These are phyloP conservation scores for Nowakowskiella sp. DNA, from an alignment of 192 early-diverging fungal species.

Conservation along the genomic window DNA sequence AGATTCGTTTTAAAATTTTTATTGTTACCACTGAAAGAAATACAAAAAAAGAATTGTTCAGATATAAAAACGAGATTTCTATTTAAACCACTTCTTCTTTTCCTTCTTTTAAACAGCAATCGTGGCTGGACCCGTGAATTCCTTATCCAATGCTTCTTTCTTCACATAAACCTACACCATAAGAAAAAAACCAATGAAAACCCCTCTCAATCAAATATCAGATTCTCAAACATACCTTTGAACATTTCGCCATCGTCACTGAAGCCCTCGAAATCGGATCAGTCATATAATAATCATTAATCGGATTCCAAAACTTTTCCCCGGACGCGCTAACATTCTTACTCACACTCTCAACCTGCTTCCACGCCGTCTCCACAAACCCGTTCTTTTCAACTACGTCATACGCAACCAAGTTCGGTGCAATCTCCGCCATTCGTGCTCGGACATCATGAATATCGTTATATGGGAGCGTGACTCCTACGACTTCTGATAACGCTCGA, in stretches of 20 bases:
- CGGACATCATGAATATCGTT: conserved; percentile 77
- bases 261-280: conserved; percentile 88
- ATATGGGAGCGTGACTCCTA: conserved; percentile 78
- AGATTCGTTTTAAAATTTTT: no score
- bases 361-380: conserved; percentile 31
- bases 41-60: no score
- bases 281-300: conserved; percentile 91
- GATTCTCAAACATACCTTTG: conserved; percentile 28
- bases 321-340: conserved; percentile 3
- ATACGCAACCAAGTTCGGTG: conserved; percentile 72
- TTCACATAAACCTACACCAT: neutral
- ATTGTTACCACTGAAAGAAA: no score
- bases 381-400: conserved; percentile 53
- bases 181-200: neutral
- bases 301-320: conserved; percentile 49
- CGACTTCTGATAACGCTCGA: conserved; percentile 89
- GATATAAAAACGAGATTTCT: no score
- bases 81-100: no score
- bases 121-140: no score
- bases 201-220: neutral
- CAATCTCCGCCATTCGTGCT: conserved; percentile 78
- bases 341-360: conserved; percentile 12
- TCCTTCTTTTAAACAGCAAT: no score
- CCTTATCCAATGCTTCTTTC: no score
- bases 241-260: conserved; percentile 94